Evolutionary conservation across 495 filamentous ascomycete species (phyloP).

Genomic region (Hyphodiscus hymeniophilus): DNA sequence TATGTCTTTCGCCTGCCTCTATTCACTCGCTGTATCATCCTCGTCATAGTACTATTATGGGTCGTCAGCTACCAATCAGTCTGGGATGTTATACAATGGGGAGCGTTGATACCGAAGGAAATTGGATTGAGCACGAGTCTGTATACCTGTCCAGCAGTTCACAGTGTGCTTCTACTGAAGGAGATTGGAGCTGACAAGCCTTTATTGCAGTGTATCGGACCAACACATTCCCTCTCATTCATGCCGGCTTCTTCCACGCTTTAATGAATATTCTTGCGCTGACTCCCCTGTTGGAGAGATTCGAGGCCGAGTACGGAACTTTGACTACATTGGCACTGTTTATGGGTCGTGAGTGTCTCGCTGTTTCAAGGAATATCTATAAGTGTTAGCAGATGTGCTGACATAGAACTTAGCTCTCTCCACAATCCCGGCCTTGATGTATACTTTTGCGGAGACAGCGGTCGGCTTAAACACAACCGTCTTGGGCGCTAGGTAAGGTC

Average conservation of each 20-base stretch:
- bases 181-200: constrained; percentile 4
- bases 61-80: constrained; percentile 53
- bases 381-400: constrained; percentile 5
- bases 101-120: constrained; percentile 68
- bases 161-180: neutral
- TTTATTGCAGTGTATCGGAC: constrained; percentile 69
- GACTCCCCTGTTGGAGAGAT: constrained; percentile 78
- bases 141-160: constrained; percentile 25
- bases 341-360: constrained; percentile 65
- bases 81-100: constrained; percentile 66
- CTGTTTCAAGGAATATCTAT: neutral
- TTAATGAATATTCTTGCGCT: constrained; percentile 73
- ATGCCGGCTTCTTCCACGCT: constrained; percentile 69
- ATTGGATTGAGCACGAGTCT: constrained; percentile 66
- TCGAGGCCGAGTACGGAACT: constrained; percentile 93
- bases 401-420: constrained; percentile 52
- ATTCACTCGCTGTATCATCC: constrained; percentile 67
- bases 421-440: constrained; percentile 66
- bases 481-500: constrained; percentile 71
- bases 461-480: constrained; percentile 59
- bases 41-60: constrained; percentile 62
- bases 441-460: constrained; percentile 60
- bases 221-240: constrained; percentile 88
- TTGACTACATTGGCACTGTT: constrained; percentile 75
- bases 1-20: constrained; percentile 83